Evolutionary conservation across 2,329 filamentous ascomycete genomes (phyloP), one percentile per base, ranked within the genome.

Genomic region (Grosmannia penicillata): DNA sequence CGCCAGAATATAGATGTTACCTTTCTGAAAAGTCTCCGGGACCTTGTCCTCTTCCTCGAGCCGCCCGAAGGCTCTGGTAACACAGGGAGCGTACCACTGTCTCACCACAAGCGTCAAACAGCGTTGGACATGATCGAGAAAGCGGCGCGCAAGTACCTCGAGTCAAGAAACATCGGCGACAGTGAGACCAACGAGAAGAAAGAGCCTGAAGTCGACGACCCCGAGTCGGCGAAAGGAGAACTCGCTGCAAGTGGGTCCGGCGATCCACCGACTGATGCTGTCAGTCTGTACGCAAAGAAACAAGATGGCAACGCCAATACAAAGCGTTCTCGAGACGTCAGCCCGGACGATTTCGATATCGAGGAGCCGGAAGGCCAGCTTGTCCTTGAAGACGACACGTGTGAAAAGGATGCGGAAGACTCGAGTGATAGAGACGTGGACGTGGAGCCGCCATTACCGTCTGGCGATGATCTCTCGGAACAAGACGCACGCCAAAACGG

Each of bases 321-420:
- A 4, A 53, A 51, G 2, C 39, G 51, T 5, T 40, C 51, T n/a
- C n/a, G n/a, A 19, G 59, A 59, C 11, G 36, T 52, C 4, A 52
- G 47, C 5, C 63, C 64, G 0, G 67, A 70, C 3, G 66, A 72
- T 39, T 68, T 72, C 36, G 57, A 69, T 33, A 60, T 72, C 19
- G 61, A 63, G 42, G 59, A 60, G 25, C 62, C 59, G 0, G 57
- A 61, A 24, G 59, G 56, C 22, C 48, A 58, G 35, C 50, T 59
- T 17, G 39, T 42, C 8, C 41, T 55, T 3, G 55, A 60, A 23
- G 52, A 53, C 6, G 43, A 14, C 14, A 14, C 45, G 6, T 36
- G 42, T 3, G 33, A 36, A 23, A 39, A 44, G 21, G 45, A 31
- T 22, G 5, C 17, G 5, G 42, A 43, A 14, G 19, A 38, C 30